A percentile compares a stretch with the other conserved stretches of the same genome.
phyloP scores from a whole-genome alignment of 495 filamentous ascomycete species.

The Tetracladium setigerum region DNA sequence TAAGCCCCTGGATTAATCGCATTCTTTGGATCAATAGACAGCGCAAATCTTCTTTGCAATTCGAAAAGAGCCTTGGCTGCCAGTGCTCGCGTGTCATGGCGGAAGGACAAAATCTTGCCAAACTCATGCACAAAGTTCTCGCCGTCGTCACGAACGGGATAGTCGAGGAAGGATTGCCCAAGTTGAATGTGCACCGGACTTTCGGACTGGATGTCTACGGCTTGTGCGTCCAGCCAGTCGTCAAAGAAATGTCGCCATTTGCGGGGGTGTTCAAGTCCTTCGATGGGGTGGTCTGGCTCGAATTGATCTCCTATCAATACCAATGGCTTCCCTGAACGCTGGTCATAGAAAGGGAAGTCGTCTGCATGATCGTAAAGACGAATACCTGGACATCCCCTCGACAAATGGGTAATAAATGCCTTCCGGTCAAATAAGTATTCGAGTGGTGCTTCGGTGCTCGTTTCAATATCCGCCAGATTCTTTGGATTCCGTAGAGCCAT shows the following conservation, averaged over 20 bases:
- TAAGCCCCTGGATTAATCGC: slow-evolving; percentile 7
- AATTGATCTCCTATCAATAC: too few relatives aligned
- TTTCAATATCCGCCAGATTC: slow-evolving; percentile 15
- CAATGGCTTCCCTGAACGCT: too few relatives aligned
- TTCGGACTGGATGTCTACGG: neutral
- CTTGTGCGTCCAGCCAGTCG: slow-evolving; percentile 4
- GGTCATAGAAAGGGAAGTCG: slow-evolving; percentile 34
- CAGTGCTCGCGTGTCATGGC: slow-evolving; percentile 16
- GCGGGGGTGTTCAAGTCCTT: slow-evolving; percentile 39
- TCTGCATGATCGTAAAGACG: slow-evolving; percentile 26
- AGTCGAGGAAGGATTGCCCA: slow-evolving; percentile 24
- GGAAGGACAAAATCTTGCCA: slow-evolving; percentile 21
- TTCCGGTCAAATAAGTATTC: slow-evolving; percentile 19
- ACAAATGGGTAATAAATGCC: slow-evolving; percentile 9
- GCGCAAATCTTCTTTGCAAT: slow-evolving; percentile 14
- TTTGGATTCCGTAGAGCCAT: slow-evolving; percentile 11
- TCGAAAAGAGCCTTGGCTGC: slow-evolving; percentile 3
- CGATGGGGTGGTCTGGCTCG: too few relatives aligned
- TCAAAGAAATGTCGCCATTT: slow-evolving; percentile 25
- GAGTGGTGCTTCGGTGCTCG: slow-evolving; percentile 2
- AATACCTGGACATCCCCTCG: slow-evolving; percentile 26
- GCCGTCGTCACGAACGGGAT: slow-evolving; percentile 17
- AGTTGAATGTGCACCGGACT: slow-evolving; percentile 18
- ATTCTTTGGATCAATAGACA: slow-evolving; percentile 3
- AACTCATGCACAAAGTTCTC: slow-evolving; percentile 17